Evolutionary conservation across 75 land plant genomes (phyloP).

Genomic region (Gnetum montanum): DNA sequence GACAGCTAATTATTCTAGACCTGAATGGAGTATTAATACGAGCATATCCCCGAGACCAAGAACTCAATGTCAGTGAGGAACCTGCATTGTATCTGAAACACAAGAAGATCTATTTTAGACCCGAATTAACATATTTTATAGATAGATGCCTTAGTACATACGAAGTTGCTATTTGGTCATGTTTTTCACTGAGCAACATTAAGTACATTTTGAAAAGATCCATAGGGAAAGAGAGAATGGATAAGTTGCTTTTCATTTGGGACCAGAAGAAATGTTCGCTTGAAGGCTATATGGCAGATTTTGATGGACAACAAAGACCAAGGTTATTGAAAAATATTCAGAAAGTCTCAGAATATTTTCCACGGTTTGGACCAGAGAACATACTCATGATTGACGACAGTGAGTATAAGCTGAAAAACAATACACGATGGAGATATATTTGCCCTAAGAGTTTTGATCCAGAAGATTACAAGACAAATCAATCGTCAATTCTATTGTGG

Average conservation of each 20-base stretch:
- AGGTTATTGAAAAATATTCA: background rate
- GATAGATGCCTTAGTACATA: constrained; percentile 6
- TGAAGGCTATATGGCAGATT: background rate
- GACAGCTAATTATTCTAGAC: constrained; percentile 1
- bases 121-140: background rate
- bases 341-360: background rate
- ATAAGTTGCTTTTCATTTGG: constrained; percentile 7
- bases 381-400: constrained; percentile 3
- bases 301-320: background rate
- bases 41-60: constrained; percentile 2
- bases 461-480: background rate
- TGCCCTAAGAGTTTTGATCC: constrained; percentile 4
- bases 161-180: constrained; percentile 7
- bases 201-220: background rate
- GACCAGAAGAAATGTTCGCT: constrained; percentile 1
- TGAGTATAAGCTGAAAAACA: constrained; percentile 2
- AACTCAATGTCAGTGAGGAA: background rate
- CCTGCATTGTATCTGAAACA: constrained; percentile 2
- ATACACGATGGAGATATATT: background rate
- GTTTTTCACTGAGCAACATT: background rate
- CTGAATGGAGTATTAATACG: constrained; percentile 8
- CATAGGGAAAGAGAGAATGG: constrained; percentile 4
- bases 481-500: constrained; percentile 1
- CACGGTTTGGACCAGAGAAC: constrained; percentile 6
- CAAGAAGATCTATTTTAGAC: constrained; percentile 2